These are phyloP conservation scores for Wickerhamiella kurtzmanii DNA, from an alignment of 805 yeast genomes.

Conservation along the genomic window DNA sequence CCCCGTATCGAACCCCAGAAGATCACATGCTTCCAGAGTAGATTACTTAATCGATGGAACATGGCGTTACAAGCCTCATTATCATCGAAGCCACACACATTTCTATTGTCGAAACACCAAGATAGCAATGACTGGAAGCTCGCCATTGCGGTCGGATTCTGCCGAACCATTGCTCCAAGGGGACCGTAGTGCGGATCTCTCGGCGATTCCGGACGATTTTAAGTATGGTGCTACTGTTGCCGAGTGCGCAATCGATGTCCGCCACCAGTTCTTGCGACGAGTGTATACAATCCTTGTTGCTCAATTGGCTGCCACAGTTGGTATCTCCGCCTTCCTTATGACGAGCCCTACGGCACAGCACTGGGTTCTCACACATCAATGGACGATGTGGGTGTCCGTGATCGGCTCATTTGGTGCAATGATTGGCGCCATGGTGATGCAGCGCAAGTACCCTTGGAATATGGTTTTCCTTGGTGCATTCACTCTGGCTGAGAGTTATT, in stretches of 20 bases:
- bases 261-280: slow-evolving; percentile 64
- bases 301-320: slow-evolving; percentile 52
- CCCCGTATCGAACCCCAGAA: neutral
- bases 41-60: neutral
- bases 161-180: neutral
- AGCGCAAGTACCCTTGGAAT: slow-evolving; percentile 57
- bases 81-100: neutral
- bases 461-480: slow-evolving; percentile 47
- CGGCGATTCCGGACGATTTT: slow-evolving; percentile 44
- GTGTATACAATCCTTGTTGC: slow-evolving; percentile 59
- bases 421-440: slow-evolving; percentile 48
- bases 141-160: neutral
- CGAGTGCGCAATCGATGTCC: slow-evolving; percentile 59
- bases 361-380: slow-evolving; percentile 46
- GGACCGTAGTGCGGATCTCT: neutral
- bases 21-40: neutral
- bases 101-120: no score
- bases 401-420: slow-evolving; percentile 51
- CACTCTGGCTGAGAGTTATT: slow-evolving; percentile 62
- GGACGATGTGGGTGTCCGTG: slow-evolving; percentile 45
- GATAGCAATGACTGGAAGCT: neutral
- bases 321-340: slow-evolving; percentile 40
- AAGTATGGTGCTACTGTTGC: slow-evolving; percentile 67
- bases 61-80: neutral
- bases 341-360: slow-evolving; percentile 32